These are phyloP conservation scores for Saccharum officinarum DNA, from an alignment of 176 grass and related monocot genomes.

Conservation along the genomic window DNA sequence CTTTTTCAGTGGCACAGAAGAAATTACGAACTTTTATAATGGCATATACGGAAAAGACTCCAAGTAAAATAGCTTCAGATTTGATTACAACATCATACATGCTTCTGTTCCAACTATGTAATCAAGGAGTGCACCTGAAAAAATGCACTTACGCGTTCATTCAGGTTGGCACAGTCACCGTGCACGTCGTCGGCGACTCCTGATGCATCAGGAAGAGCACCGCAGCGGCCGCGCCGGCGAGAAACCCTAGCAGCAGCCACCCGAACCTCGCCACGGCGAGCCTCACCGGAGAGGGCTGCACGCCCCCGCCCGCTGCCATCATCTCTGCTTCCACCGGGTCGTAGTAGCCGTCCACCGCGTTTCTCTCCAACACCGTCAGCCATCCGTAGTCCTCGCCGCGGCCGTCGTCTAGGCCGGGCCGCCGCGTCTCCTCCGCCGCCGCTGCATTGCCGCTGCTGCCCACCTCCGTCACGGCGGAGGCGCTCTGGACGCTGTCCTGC, in stretches of 20 bases:
- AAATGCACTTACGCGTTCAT: not conserved
- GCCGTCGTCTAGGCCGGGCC: not conserved
- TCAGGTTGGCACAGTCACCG: conserved; percentile 37
- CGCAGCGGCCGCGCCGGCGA: not conserved
- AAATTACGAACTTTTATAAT: too few species aligned
- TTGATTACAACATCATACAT: not conserved
- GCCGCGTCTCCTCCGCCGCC: not conserved
- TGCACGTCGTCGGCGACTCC: not conserved
- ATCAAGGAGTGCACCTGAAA: too few species aligned
- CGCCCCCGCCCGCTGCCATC: not conserved
- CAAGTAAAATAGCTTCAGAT: not conserved
- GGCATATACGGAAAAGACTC: too few species aligned
- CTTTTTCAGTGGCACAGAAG: too few species aligned
- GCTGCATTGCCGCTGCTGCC: not conserved
- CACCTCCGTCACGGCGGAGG: conserved; percentile 23
- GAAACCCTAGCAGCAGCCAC: conserved; percentile 40
- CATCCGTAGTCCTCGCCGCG: not conserved
- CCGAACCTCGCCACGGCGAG: not conserved
- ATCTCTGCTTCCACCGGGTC: not conserved
- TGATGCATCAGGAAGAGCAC: conserved; percentile 12
- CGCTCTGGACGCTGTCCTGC: not conserved
- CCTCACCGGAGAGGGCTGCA: not conserved
- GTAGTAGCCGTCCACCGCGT: not conserved
- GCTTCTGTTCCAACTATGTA: not conserved
- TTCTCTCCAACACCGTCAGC: not conserved